Evolutionary conservation across 306 rosid genomes (phyloP).

Genomic region (Prunus fruticosa): DNA sequence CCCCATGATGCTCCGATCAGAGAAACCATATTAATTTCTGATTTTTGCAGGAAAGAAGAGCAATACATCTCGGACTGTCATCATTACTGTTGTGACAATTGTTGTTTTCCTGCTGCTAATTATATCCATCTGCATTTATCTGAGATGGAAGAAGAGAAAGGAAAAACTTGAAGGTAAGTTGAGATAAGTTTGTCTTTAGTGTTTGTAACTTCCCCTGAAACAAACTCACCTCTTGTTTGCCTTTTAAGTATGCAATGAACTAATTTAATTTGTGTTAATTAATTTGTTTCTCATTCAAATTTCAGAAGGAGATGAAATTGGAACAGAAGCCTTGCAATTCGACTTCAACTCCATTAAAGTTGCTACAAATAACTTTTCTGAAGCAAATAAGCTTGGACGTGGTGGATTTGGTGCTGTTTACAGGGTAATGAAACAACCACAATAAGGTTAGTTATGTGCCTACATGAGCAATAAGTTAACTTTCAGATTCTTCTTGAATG

Average conservation of each 20-base stretch:
- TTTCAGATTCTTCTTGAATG: background rate
- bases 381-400: constrained; percentile 14
- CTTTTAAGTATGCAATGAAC: background rate
- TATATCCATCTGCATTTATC: background rate
- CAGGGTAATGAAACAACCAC: background rate
- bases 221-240: no score
- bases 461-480: background rate
- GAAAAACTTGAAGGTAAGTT: constrained; percentile 3
- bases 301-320: constrained; percentile 7
- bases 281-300: background rate
- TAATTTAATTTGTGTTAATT: background rate
- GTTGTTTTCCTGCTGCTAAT: background rate
- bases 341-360: constrained; percentile 8
- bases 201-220: background rate
- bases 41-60: background rate
- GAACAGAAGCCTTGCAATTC: constrained; percentile 11
- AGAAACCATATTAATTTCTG: background rate
- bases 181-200: background rate
- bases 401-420: constrained; percentile 15
- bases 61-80: background rate
- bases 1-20: background rate
- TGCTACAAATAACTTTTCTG: constrained; percentile 21
- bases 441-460: background rate
- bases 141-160: constrained; percentile 5
- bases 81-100: constrained; percentile 2